Conservation (phyloP, 352 stramenopile species). For the Pythium coloratum region DNA sequence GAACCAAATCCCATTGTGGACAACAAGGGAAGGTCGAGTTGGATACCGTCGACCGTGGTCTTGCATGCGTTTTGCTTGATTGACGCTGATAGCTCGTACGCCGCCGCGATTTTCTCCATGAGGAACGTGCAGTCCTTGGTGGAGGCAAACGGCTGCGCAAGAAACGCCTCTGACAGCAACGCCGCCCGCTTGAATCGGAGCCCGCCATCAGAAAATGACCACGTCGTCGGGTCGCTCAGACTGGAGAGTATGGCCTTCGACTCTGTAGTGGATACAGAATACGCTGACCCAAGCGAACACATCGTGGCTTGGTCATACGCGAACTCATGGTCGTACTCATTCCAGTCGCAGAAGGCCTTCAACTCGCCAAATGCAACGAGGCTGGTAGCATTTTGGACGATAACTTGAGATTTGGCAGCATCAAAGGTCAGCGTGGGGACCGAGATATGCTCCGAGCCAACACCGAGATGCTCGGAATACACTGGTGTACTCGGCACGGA, state of each 20-base stretch:
- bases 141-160: constrained; percentile 45
- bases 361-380: constrained; percentile 45
- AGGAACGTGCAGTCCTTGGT: constrained; percentile 30
- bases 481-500: constrained; percentile 5
- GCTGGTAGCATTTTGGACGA: constrained; percentile 20
- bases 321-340: constrained; percentile 18
- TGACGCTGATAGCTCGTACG: constrained; percentile 30
- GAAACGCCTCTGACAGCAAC: constrained; percentile 50
- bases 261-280: background rate
- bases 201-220: constrained; percentile 14
- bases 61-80: constrained; percentile 27
- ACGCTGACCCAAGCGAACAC: constrained; percentile 14
- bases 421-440: constrained; percentile 34
- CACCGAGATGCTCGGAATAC: constrained; percentile 33
- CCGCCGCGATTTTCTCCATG: constrained; percentile 27
- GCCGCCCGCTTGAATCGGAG: constrained; percentile 29
- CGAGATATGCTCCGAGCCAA: constrained; percentile 42
- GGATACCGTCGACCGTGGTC: constrained; percentile 17
- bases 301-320: constrained; percentile 16
- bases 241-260: constrained; percentile 7
- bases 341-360: constrained; percentile 39
- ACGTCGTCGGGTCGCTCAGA: constrained; percentile 11
- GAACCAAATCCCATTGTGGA: constrained; percentile 25
- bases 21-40: constrained; percentile 41
- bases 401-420: background rate